Conservation (phyloP, 768 basidiomycete genomes). For the Tylopilus felleus region DNA sequence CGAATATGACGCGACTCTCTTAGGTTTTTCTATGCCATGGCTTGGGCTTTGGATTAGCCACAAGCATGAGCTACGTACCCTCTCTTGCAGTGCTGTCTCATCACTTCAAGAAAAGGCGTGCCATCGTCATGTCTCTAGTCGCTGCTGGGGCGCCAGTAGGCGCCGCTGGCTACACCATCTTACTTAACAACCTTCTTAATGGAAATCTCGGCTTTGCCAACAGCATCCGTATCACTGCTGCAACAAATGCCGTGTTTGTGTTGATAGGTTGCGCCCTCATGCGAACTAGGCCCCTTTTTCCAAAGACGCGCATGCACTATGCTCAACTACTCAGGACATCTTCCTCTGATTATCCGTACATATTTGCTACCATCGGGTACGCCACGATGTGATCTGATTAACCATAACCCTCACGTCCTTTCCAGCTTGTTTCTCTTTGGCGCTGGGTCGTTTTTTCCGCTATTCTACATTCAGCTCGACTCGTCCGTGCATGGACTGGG, state of each 20-base stretch:
- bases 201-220: constrained; percentile 35
- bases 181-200: constrained; percentile 28
- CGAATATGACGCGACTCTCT: constrained; percentile 27
- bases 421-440: constrained; percentile 18
- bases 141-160: constrained; percentile 35
- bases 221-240: constrained; percentile 45
- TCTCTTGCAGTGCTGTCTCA: constrained; percentile 43
- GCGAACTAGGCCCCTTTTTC: constrained; percentile 38
- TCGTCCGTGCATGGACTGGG: constrained; percentile 47
- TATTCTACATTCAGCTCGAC: constrained; percentile 58
- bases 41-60: constrained; percentile 45
- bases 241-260: constrained; percentile 37
- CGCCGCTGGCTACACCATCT: constrained; percentile 20
- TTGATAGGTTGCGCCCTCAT: constrained; percentile 33
- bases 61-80: constrained; percentile 38
- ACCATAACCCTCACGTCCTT: neutral
- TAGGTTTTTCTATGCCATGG: constrained; percentile 38
- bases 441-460: constrained; percentile 19
- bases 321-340: constrained; percentile 17
- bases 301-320: constrained; percentile 11
- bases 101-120: constrained; percentile 40
- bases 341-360: constrained; percentile 21
- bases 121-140: constrained; percentile 42
- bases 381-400: neutral
- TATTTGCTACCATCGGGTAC: constrained; percentile 26